Conservation (phyloP, 1,139 yeast species). For the Yamadazyma pseudoaaseri region DNA sequence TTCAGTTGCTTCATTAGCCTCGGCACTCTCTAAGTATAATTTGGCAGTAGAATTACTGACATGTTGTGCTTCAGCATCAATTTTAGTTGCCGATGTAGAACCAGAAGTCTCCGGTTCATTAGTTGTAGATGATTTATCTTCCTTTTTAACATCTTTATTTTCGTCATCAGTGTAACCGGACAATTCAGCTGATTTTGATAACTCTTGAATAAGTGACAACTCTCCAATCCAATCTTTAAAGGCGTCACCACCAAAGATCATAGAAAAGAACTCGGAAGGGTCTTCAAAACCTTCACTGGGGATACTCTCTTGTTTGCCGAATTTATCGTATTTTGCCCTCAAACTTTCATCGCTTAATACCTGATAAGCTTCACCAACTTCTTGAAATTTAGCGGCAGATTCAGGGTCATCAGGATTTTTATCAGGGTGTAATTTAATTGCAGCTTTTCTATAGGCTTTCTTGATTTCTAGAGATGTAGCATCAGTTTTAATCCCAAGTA, state of each 20-base stretch:
- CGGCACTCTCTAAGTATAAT: constrained; percentile 12
- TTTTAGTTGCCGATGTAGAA: not conserved
- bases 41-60: constrained; percentile 1
- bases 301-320: constrained; percentile 80
- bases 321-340: constrained; percentile 68
- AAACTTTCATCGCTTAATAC: constrained; percentile 75
- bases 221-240: constrained; percentile 83
- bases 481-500: constrained; percentile 61
- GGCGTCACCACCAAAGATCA: constrained; percentile 83
- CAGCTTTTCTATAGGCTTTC: constrained; percentile 88
- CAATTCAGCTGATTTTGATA: constrained; percentile 57
- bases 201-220: constrained; percentile 58
- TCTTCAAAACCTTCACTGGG: constrained; percentile 87
- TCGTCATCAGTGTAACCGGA: constrained; percentile 29
- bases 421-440: constrained; percentile 90
- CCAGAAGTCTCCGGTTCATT: not conserved
- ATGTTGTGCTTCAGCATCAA: not conserved
- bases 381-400: constrained; percentile 72
- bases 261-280: constrained; percentile 74
- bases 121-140: not conserved
- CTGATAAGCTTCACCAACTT: constrained; percentile 78
- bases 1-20: constrained; percentile 8
- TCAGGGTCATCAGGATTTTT: constrained; percentile 86
- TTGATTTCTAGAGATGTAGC: constrained; percentile 86
- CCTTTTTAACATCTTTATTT: constrained; percentile 8